Evolutionary conservation across 345 rosid genomes (phyloP), one percentile per base, ranked within the genome.

Genomic region (Linum trigynum): DNA sequence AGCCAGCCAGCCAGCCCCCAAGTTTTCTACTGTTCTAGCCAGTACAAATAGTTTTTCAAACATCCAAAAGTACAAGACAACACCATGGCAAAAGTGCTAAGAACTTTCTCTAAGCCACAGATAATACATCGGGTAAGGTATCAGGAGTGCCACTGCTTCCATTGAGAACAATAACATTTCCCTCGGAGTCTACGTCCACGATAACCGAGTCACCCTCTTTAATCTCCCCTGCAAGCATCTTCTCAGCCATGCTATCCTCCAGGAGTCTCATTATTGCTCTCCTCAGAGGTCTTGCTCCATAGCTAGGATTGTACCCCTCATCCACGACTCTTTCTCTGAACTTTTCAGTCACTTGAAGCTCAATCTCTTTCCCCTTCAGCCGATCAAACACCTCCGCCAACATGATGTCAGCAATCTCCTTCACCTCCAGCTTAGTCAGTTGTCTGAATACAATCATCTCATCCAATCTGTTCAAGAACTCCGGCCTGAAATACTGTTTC

Each of bases 261-360:
- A 85, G 41, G 5, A 80, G 74, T 63, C 84, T 80, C 73, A 76
- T 75, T 59, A 85, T 75, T 0, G 90, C 87, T 62, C 89, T 83
- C 57, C 82, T 77, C 71, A 87, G 72, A 0, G 95, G 89, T 62
- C 95, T 85, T 0, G 87, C 95, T 57, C 91, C 89, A 55, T 85
- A 82, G 64, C 74, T 76, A 0, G 82, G 81, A 65, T 77, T 79
- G 11, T 77, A 73, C 5, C 90, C 89, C 77, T 82, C 90, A 17
- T 83, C 70, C 0, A 85, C 79, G 2, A 85, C 73, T 68, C 76
- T 76, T 65, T 77, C 80, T 61, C 60, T 82, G 62, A 83, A 80
- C 12, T 74, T 67, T 57, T 77, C 82, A 0, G 85, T 82, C 62
- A 85, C 88, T 14, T 73, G 76, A 7, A 87, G 76, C 66, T 75